phyloP scores from a whole-genome alignment of 2,329 filamentous ascomycete genomes.

The Polychaeton citri region DNA sequence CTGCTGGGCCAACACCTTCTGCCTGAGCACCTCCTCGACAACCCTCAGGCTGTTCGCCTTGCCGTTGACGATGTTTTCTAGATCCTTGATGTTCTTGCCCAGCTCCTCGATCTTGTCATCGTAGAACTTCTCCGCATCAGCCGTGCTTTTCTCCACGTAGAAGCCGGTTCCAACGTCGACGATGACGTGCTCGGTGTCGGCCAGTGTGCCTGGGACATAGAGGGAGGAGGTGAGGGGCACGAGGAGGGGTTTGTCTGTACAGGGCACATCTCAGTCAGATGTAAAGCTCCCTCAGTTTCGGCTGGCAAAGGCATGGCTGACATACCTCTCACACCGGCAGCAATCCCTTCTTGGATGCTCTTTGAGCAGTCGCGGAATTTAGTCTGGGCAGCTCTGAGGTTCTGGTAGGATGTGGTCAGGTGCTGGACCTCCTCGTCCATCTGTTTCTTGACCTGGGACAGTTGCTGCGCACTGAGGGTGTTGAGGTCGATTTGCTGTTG shows the following conservation, averaged over 20 bases:
- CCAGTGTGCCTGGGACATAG: constrained; percentile 75
- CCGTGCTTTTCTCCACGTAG: constrained; percentile 70
- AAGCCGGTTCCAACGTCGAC: constrained; percentile 93
- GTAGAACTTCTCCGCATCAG: constrained; percentile 54
- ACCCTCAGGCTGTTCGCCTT: constrained; percentile 78
- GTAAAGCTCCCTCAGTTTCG: constrained; percentile 14
- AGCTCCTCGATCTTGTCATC: constrained; percentile 54
- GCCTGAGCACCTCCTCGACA: constrained; percentile 67
- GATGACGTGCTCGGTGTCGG: constrained; percentile 62
- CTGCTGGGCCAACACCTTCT: constrained; percentile 20
- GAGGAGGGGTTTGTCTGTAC: constrained; percentile 50
- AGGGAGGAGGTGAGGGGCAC: constrained; percentile 92
- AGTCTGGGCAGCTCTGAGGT: constrained; percentile 75
- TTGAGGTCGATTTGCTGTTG: constrained; percentile 49
- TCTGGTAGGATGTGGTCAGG: constrained; percentile 77
- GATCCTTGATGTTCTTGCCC: constrained; percentile 48
- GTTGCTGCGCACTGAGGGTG: constrained; percentile 68
- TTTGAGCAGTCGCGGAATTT: constrained; percentile 86
- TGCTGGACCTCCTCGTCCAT: constrained; percentile 94
- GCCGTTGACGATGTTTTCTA: constrained; percentile 54
- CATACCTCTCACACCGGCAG: constrained; percentile 24
- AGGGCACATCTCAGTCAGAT: too few species aligned
- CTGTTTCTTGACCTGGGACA: constrained; percentile 86
- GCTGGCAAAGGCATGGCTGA: too few species aligned
- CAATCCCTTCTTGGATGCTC: constrained; percentile 46